These are phyloP conservation scores for Chloris gayana DNA, from an alignment of 176 grass and related monocot species.

Conservation along the genomic window DNA sequence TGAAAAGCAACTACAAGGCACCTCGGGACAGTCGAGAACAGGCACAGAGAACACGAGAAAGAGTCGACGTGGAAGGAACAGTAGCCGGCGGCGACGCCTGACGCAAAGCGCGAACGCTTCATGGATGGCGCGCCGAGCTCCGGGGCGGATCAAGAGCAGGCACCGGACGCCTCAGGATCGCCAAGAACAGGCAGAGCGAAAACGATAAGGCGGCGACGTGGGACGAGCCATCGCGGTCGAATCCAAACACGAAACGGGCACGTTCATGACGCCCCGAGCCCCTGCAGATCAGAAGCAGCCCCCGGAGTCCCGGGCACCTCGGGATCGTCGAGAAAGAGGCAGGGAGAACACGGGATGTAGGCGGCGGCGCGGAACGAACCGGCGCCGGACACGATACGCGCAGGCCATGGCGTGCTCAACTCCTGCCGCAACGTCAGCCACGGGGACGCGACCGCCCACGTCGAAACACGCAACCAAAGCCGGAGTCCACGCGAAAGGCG, in stretches of 20 bases:
- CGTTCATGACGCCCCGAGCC: background rate
- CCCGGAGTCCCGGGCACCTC: background rate
- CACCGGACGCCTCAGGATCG: background rate
- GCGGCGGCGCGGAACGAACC: background rate
- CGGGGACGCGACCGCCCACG: background rate
- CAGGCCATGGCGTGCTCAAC: background rate
- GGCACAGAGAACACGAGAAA: background rate
- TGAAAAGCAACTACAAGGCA: background rate
- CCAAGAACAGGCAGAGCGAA: background rate
- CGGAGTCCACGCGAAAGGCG: constrained; percentile 3
- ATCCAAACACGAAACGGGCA: background rate
- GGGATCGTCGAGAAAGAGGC: background rate
- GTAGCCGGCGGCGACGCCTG: too few species aligned
- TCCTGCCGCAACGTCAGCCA: background rate
- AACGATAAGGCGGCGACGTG: background rate
- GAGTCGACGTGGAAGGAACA: background rate
- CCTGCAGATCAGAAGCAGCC: background rate
- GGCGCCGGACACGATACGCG: background rate
- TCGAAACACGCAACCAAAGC: background rate
- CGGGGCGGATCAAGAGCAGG: too few species aligned
- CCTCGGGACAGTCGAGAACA: constrained; percentile 18
- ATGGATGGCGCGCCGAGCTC: too few species aligned
- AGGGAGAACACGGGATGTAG: background rate
- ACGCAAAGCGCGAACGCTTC: too few species aligned
- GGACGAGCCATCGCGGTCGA: background rate